Conservation (phyloP, 768 basidiomycete genomes). For the Saitozyma podzolica region DNA sequence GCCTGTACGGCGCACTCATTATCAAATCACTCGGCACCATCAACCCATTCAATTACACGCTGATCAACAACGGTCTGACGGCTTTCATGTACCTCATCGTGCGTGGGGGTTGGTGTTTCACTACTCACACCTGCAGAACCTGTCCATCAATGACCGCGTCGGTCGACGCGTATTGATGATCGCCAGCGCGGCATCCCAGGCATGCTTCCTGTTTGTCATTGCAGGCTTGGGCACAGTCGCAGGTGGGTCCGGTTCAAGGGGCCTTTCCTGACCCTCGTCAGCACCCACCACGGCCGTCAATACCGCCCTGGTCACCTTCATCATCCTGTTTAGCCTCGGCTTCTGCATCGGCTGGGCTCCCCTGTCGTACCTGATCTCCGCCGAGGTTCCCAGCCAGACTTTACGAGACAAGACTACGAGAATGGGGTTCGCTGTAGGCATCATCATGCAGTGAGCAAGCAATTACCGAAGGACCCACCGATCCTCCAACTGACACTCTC, state of each 20-base stretch:
- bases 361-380: no score
- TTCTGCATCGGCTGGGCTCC: not conserved
- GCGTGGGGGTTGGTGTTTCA: no score
- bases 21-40: constrained; percentile 4
- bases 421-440: constrained; percentile 2
- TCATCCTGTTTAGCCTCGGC: not conserved
- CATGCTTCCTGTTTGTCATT: constrained; percentile 7
- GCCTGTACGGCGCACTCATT: constrained; percentile 3
- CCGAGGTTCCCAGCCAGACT: not conserved
- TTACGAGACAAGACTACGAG: not conserved
- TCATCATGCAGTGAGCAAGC: not conserved
- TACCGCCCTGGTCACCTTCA: no score
- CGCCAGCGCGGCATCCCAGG: not conserved
- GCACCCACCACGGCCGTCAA: no score
- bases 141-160: not conserved
- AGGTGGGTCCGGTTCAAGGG: not conserved
- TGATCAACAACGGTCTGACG: not conserved
- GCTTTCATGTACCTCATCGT: not conserved
- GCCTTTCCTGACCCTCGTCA: constrained; percentile 6
- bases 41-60: constrained; percentile 4
- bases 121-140: no score
- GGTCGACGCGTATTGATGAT: constrained; percentile 10
- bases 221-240: not conserved
- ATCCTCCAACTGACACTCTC: not conserved
- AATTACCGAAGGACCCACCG: not conserved